Percentiles rank a stretch among this genome's conserved stretches.
phyloP scores from a whole-genome alignment of 768 basidiomycete genomes.

The Termitomyces sp. region DNA sequence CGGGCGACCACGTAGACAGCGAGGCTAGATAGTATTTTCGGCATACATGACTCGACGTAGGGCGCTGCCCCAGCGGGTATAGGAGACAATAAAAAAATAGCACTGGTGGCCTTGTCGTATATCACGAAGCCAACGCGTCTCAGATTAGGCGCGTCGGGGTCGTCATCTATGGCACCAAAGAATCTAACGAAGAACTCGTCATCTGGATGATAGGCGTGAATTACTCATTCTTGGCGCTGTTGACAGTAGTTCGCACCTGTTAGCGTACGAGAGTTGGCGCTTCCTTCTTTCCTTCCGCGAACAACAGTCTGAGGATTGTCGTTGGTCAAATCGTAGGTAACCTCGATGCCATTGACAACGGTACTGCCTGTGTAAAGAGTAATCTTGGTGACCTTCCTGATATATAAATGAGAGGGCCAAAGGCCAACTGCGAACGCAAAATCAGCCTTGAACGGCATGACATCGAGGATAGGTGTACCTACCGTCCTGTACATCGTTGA shows the following conservation, averaged over 20 bases:
- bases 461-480: neutral
- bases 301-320: neutral
- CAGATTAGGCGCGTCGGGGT: neutral
- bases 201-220: neutral
- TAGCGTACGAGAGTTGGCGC: neutral
- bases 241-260: neutral
- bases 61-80: too few species aligned
- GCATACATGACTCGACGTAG: too few species aligned
- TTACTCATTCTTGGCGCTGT: too few species aligned
- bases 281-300: neutral
- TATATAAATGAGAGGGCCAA: neutral
- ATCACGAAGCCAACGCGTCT: constrained; percentile 5
- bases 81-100: too few species aligned
- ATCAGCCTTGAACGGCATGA: neutral
- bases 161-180: neutral
- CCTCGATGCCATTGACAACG: neutral
- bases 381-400: neutral
- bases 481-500: neutral
- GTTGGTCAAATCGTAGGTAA: neutral
- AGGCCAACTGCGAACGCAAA: neutral
- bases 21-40: too few species aligned
- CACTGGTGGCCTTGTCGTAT: neutral
- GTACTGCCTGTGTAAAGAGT: neutral
- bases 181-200: constrained; percentile 4
- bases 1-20: too few species aligned